Percentiles rank a stretch among this genome's conserved stretches.
These are phyloP conservation scores for Plasmodium gonderi DNA, from an alignment of 169 alveolate genomes.

Conservation along the genomic window DNA sequence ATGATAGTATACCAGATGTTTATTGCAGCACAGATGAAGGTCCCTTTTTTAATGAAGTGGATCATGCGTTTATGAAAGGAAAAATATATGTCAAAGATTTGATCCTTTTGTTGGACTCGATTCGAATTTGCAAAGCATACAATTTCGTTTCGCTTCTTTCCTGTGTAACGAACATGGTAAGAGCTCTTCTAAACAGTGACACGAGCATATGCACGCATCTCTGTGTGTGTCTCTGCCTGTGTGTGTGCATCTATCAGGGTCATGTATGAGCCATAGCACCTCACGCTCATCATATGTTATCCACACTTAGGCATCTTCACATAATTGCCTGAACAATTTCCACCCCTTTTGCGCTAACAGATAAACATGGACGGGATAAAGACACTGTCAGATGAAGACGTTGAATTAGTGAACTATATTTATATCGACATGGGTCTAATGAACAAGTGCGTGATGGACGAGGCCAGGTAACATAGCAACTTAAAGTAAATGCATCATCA, in stretches of 20 bases:
- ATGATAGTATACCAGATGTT: not conserved
- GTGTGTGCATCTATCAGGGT: no score
- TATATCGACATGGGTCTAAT: slow-evolving; percentile 72
- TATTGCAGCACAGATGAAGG: not conserved
- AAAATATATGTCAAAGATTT: slow-evolving; percentile 55
- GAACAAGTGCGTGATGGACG: slow-evolving; percentile 53
- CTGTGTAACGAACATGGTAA: slow-evolving; percentile 14
- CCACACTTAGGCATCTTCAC: not conserved
- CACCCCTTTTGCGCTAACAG: not conserved
- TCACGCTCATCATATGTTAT: not conserved
- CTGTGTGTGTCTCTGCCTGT: not conserved
- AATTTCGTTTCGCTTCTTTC: not conserved
- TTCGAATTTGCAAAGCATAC: slow-evolving; percentile 48
- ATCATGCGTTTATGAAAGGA: slow-evolving; percentile 29
- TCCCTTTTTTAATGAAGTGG: slow-evolving; percentile 22
- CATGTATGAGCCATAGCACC: not conserved
- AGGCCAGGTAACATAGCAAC: slow-evolving; percentile 41
- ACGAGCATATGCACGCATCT: not conserved
- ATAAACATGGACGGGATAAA: slow-evolving; percentile 27
- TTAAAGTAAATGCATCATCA: no score
- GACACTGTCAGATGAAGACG: slow-evolving; percentile 60
- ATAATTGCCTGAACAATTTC: not conserved
- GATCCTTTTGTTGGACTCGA: slow-evolving; percentile 27
- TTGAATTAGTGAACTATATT: slow-evolving; percentile 64
- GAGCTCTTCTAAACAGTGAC: not conserved